Evolutionary conservation across 257 asterid species (phyloP).

Genomic region (Coffea eugenioides): DNA sequence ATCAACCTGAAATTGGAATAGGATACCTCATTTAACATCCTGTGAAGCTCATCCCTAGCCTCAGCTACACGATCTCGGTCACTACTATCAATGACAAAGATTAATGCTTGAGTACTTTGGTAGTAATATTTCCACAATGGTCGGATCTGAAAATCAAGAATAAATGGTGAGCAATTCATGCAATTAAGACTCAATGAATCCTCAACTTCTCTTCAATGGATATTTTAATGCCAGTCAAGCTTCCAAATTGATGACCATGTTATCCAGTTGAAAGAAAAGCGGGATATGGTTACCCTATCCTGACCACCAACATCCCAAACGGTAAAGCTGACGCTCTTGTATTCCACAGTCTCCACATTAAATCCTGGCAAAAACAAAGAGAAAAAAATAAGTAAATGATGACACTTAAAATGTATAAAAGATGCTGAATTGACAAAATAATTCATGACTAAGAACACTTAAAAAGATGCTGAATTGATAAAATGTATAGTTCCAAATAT

Average conservation of each 20-base stretch:
- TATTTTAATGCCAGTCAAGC: too few species aligned
- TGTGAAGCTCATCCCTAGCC: conserved; percentile 81
- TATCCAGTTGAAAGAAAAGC: background rate
- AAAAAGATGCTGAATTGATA: too few species aligned
- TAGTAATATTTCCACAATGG: conserved; percentile 86
- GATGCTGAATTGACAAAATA: too few species aligned
- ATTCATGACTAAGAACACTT: too few species aligned
- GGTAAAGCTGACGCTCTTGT: conserved; percentile 57
- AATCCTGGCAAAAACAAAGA: conserved; percentile 29
- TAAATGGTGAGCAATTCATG: background rate
- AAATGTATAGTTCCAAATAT: background rate
- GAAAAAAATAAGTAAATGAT: background rate
- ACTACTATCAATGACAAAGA: conserved; percentile 77
- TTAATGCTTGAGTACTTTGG: conserved; percentile 80
- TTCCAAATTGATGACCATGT: too few species aligned
- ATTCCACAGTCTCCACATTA: conserved; percentile 59
- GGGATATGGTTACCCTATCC: conserved; percentile 36
- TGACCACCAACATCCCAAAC: conserved; percentile 66
- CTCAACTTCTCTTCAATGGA: background rate
- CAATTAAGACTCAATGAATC: background rate
- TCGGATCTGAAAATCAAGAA: conserved; percentile 47
- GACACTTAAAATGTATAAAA: too few species aligned
- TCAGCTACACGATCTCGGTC: conserved; percentile 88
- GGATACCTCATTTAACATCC: conserved; percentile 73
- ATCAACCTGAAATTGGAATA: background rate